phyloP scores from a whole-genome alignment of 2,329 filamentous ascomycete species.

The Neodidymelliopsis sp. region DNA sequence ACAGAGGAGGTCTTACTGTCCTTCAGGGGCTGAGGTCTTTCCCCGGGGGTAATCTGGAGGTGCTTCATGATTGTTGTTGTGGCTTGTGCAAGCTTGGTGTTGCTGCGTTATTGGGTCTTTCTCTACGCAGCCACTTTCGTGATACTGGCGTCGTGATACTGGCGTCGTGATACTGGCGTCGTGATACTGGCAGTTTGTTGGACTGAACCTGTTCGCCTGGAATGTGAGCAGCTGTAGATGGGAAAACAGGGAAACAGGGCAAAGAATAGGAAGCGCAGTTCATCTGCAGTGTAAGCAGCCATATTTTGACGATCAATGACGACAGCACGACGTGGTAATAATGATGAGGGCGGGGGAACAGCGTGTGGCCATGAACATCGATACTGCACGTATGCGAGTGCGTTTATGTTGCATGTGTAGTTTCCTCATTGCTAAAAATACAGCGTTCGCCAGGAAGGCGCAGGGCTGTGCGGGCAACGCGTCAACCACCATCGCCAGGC shows the following conservation, averaged over 20 bases:
- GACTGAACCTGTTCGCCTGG: slow-evolving; percentile 13
- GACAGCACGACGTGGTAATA: slow-evolving; percentile 33
- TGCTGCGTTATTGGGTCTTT: background rate
- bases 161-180: no score
- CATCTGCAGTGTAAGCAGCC: slow-evolving; percentile 27
- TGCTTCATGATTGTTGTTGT: slow-evolving; percentile 47
- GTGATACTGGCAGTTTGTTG: slow-evolving; percentile 1
- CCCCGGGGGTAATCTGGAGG: slow-evolving; percentile 51
- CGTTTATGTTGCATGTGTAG: background rate
- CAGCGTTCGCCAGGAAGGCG: slow-evolving; percentile 2
- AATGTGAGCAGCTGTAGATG: slow-evolving; percentile 29
- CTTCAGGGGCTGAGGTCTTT: slow-evolving; percentile 50
- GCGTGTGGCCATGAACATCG: background rate
- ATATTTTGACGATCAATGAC: slow-evolving; percentile 33
- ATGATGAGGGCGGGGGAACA: slow-evolving; percentile 13
- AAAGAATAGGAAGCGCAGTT: slow-evolving; percentile 37
- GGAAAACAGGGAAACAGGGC: slow-evolving; percentile 38
- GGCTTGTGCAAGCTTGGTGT: background rate
- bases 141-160: no score
- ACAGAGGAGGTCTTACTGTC: slow-evolving; percentile 45
- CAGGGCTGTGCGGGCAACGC: slow-evolving; percentile 11
- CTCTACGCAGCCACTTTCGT: background rate
- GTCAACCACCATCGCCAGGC: slow-evolving; percentile 1
- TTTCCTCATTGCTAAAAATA: slow-evolving; percentile 2
- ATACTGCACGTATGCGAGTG: background rate